phyloP scores from a whole-genome alignment of 768 basidiomycete genomes.

The Trametes coccinea region DNA sequence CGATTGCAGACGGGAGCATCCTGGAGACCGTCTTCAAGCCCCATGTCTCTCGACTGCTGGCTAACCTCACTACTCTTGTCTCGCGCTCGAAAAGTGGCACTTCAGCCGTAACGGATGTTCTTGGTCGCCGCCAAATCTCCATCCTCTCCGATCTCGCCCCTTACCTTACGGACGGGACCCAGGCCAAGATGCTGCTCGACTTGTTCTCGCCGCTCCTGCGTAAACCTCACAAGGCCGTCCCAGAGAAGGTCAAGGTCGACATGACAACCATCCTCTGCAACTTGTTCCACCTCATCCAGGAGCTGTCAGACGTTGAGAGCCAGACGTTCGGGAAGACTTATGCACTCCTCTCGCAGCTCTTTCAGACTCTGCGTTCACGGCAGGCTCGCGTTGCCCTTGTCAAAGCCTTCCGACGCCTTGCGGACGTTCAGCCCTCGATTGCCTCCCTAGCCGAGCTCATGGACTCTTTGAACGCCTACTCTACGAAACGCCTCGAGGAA shows the following conservation, averaged over 20 bases:
- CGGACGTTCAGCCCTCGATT: conserved; percentile 48
- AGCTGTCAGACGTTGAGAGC: conserved; percentile 49
- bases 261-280: conserved; percentile 70
- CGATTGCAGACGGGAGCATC: conserved; percentile 50
- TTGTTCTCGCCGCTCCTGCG: conserved; percentile 82
- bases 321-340: conserved; percentile 53
- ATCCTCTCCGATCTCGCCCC: conserved; percentile 81
- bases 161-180: conserved; percentile 64
- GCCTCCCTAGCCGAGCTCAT: conserved; percentile 53
- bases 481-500: conserved; percentile 78
- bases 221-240: conserved; percentile 69
- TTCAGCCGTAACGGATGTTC: conserved; percentile 50
- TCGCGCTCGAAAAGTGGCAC: conserved; percentile 56
- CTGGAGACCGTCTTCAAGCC: conserved; percentile 62
- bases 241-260: conserved; percentile 86
- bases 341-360: conserved; percentile 70
- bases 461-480: conserved; percentile 82
- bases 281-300: conserved; percentile 66
- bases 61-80: conserved; percentile 69
- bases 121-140: conserved; percentile 79
- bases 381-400: conserved; percentile 70
- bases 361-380: conserved; percentile 74
- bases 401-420: conserved; percentile 58
- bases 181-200: conserved; percentile 70
- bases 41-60: conserved; percentile 68